These are phyloP conservation scores for Trichophyton verrucosum DNA, from an alignment of 2,329 filamentous ascomycete genomes.

Conservation along the genomic window DNA sequence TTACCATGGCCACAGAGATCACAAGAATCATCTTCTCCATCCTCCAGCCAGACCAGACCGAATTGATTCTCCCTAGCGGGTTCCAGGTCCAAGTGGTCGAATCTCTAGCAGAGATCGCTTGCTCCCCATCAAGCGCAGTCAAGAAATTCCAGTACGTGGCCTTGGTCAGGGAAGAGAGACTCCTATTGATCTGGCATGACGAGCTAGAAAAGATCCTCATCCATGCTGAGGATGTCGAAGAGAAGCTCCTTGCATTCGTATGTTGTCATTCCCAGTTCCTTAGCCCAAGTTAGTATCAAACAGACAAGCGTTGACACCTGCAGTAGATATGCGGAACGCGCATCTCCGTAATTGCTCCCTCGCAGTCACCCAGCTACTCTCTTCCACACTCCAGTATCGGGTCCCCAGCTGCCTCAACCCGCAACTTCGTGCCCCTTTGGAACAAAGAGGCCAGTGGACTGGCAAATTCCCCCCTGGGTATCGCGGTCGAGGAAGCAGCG, in stretches of 20 bases:
- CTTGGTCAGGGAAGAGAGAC: conserved; percentile 31
- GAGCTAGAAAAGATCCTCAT: conserved; percentile 31
- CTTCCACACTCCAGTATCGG: conserved; percentile 12
- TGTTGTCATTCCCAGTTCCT: conserved; percentile 3
- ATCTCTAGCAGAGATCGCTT: conserved; percentile 30
- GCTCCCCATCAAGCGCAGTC: conserved; percentile 27
- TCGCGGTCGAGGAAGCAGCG: conserved; percentile 14
- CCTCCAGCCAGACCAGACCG: conserved; percentile 30
- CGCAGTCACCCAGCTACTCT: conserved; percentile 2
- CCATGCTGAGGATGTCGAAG: conserved; percentile 22
- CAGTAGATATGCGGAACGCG: conserved; percentile 14
- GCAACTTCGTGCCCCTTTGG: conserved; percentile 16
- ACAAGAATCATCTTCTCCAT: conserved; percentile 35
- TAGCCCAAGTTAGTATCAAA: not conserved
- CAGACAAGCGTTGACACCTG: not conserved
- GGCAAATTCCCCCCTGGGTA: not conserved
- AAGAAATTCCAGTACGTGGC: conserved; percentile 36
- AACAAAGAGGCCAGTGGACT: conserved; percentile 16
- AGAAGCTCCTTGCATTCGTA: conserved; percentile 15
- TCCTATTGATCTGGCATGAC: conserved; percentile 36
- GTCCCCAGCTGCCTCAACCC: conserved; percentile 12
- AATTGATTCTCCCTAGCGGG: conserved; percentile 32
- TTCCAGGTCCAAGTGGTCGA: conserved; percentile 37
- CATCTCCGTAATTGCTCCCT: conserved; percentile 11
- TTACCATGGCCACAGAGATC: conserved; percentile 40